These are phyloP conservation scores for Botrytis fragariae DNA, from an alignment of 2,329 filamentous ascomycete species.

Conservation along the genomic window DNA sequence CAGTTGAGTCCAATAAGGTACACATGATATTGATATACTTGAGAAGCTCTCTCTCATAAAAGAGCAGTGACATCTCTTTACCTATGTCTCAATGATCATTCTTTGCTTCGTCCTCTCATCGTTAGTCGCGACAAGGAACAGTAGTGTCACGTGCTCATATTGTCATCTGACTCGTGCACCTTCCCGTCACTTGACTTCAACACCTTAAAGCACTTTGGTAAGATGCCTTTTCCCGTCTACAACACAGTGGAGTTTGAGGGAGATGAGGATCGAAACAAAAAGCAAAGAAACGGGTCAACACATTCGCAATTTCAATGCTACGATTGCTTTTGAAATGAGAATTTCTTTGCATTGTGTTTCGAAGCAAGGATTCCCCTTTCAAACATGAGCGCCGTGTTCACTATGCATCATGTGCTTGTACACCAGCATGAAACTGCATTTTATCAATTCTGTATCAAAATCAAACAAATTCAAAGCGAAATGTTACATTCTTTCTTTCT, in stretches of 20 bases:
- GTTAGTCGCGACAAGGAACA: neutral
- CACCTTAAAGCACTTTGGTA: neutral
- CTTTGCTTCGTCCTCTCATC: neutral
- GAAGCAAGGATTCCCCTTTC: constrained; percentile 16
- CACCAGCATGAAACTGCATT: constrained; percentile 10
- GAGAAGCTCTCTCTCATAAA: neutral
- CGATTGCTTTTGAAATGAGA: constrained; percentile 1
- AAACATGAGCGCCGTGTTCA: constrained; percentile 6
- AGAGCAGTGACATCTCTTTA: too few species aligned
- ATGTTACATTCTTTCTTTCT: neutral
- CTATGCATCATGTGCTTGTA: constrained; percentile 14
- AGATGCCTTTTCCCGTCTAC: too few species aligned
- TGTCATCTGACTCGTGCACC: neutral
- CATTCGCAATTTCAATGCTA: neutral
- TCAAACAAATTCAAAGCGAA: neutral
- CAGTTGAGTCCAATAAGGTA: neutral
- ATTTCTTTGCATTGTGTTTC: constrained; percentile 12
- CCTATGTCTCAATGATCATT: neutral
- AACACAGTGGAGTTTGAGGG: neutral
- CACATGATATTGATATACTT: neutral
- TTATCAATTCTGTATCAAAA: neutral
- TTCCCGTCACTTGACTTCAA: neutral
- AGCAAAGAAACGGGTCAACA: neutral
- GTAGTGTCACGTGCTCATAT: neutral
- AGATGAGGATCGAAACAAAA: neutral